Percentiles rank a stretch among this genome's conserved stretches.
These are phyloP conservation scores for Dissoconium aciculare DNA, from an alignment of 2,329 filamentous ascomycete genomes.

Conservation along the genomic window DNA sequence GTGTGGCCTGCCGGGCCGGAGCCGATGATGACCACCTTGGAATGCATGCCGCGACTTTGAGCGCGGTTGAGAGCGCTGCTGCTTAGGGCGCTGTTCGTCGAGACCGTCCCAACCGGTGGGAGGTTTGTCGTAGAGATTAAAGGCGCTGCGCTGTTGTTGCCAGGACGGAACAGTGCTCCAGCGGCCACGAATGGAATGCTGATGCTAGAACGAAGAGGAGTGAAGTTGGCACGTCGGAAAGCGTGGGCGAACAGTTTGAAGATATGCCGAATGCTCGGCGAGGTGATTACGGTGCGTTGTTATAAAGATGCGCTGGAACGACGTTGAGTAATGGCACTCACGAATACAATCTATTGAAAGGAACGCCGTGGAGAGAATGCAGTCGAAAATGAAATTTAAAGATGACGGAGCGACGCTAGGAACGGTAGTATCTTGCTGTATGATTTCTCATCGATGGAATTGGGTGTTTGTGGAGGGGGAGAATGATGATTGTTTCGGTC, in stretches of 20 bases:
- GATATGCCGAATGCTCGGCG: slow-evolving; percentile 22
- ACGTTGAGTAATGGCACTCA: too few species aligned
- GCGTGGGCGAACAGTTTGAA: slow-evolving; percentile 87
- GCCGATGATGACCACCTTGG: slow-evolving; percentile 63
- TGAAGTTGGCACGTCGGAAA: slow-evolving; percentile 48
- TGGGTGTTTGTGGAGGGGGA: too few species aligned
- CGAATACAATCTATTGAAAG: too few species aligned
- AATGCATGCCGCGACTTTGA: slow-evolving; percentile 59
- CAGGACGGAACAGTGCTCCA: slow-evolving; percentile 43
- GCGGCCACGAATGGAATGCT: slow-evolving; percentile 60
- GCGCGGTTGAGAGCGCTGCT: slow-evolving; percentile 15
- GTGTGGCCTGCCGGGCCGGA: slow-evolving; percentile 97
- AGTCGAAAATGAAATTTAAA: too few species aligned
- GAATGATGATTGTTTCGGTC: too few species aligned
- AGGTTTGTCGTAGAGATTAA: slow-evolving; percentile 26
- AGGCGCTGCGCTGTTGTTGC: slow-evolving; percentile 28
- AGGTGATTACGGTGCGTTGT: too few species aligned
- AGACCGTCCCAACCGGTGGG: slow-evolving; percentile 14
- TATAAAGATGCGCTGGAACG: too few species aligned
- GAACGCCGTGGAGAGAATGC: too few species aligned
- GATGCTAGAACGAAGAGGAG: slow-evolving; percentile 56
- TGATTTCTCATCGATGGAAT: too few species aligned
- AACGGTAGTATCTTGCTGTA: too few species aligned
- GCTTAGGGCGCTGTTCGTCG: slow-evolving; percentile 14
- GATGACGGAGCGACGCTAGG: too few species aligned